Base-by-base conservation (phyloP, 176 grass and related monocot species). In the Rhynchospora breviuscula region DNA sequence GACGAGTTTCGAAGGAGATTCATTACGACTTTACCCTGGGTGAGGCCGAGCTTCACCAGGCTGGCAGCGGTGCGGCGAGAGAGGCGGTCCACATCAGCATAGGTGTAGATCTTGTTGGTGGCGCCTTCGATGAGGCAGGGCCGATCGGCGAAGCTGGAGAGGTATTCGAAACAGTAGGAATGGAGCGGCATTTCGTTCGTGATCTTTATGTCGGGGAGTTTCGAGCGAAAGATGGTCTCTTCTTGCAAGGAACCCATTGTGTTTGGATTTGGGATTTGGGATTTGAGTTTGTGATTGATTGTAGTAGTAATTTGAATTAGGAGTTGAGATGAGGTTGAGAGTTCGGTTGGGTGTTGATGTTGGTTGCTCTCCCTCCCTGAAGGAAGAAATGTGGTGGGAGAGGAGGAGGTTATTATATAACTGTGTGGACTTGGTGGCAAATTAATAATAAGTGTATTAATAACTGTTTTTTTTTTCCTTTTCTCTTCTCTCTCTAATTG, bases 131-230 rank as follows among this genome's bases (percentile, higher is more conserved):
- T 91, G 4, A 96, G 75, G 91, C 93, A 96, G 0, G 87, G 85
- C 0, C 80, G 89, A 17, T 76, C 70, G 0, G 63, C 75, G 0
- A 96, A 89, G 60, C 81, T 49, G 8, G 51, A 0, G 73, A 91
- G 79, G 85, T 60, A 88, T 25, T 76, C 91, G 77, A 96, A 93
- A 85, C 93, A 96, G 93, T 96, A 96, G 63, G 82, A 4, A 5
- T 96, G 91, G 62, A 96, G 91, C 19, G 89, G 18, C 71, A 83
- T 64, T 44, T 66, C 26, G 77, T 44, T 93, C 72, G 72, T 10
- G 87, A 96, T 96, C 93, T 88, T 72, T 80, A 93, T 96, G 83
- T 96, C 93, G 2, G 89, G 91, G 0, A 96, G 91, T 85, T 87
- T 88, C 31, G 93, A 96, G 35, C 90, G 88, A 87, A 96, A 96